Evolutionary conservation across 225 moss, liverwort and hornwort genomes (phyloP).

Genomic region (Bryoerythrophyllum caledonicum): DNA sequence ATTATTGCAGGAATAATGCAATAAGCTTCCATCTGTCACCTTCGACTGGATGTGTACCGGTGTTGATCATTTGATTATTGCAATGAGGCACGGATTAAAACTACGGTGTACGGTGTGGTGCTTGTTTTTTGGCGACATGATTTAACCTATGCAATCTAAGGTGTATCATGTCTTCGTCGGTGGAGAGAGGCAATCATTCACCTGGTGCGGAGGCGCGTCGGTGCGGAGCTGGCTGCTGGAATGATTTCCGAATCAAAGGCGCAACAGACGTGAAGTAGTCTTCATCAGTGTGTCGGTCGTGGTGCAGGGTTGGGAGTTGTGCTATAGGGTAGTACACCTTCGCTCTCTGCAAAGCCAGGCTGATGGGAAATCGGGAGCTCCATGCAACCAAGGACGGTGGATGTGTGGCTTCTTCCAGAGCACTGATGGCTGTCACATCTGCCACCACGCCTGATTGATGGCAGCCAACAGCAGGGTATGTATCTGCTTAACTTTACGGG

Average conservation of each 20-base stretch:
- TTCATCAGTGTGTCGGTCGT: constrained; percentile 35
- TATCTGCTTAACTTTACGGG: constrained; percentile 12
- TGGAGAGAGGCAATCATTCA: constrained; percentile 9
- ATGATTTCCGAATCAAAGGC: constrained; percentile 25
- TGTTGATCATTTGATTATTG: constrained; percentile 17
- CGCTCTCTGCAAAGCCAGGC: constrained; percentile 12
- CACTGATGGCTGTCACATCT: constrained; percentile 25
- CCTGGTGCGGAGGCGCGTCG: constrained; percentile 10
- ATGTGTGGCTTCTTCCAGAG: constrained; percentile 24
- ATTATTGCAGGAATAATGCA: constrained; percentile 17
- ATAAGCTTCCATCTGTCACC: constrained; percentile 10
- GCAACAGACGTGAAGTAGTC: constrained; percentile 21
- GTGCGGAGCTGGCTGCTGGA: constrained; percentile 25
- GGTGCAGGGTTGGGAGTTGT: constrained; percentile 20
- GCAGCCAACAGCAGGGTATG: constrained; percentile 22
- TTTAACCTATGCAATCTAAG: not conserved
- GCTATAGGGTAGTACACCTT: constrained; percentile 17
- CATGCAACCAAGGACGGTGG: not conserved
- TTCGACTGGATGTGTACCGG: constrained; percentile 19
- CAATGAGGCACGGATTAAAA: constrained; percentile 13
- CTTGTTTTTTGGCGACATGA: not conserved
- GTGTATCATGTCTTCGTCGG: not conserved
- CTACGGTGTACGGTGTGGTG: constrained; percentile 14
- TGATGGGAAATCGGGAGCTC: constrained; percentile 6
- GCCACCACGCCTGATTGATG: constrained; percentile 21